These are phyloP conservation scores for Pyrenula massariospora DNA, from an alignment of 495 filamentous ascomycete species.

Conservation along the genomic window DNA sequence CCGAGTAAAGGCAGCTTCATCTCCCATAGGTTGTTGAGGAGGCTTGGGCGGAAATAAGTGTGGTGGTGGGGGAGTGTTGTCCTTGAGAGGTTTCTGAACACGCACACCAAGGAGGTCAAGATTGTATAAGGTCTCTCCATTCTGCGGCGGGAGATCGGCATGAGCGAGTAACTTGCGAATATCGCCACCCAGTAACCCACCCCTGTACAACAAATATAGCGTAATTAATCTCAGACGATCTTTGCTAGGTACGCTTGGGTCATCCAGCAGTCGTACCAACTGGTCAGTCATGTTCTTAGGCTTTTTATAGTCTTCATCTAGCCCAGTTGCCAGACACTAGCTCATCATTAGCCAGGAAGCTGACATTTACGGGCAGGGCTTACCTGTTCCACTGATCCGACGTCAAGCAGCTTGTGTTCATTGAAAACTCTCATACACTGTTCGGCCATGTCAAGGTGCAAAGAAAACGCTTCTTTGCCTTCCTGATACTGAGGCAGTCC, in stretches of 20 bases:
- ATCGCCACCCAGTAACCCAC: constrained; percentile 81
- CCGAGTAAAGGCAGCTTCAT: constrained; percentile 40
- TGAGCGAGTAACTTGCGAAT: constrained; percentile 76
- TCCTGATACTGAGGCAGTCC: constrained; percentile 89
- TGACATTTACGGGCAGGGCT: background rate
- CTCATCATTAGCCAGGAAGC: constrained; percentile 3
- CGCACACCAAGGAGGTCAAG: constrained; percentile 73
- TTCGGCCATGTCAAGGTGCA: constrained; percentile 96
- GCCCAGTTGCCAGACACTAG: constrained; percentile 77
- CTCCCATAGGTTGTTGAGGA: constrained; percentile 25
- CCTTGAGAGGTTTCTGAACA: constrained; percentile 62
- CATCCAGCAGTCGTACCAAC: constrained; percentile 77
- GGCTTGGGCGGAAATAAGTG: constrained; percentile 59
- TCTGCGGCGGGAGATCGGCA: constrained; percentile 59
- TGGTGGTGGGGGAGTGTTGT: constrained; percentile 48
- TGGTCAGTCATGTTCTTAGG: constrained; percentile 80
- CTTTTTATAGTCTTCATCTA: constrained; percentile 86
- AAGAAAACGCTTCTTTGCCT: constrained; percentile 87
- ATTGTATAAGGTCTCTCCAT: constrained; percentile 63
- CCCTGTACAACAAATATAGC: constrained; percentile 75
- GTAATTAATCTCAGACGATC: constrained; percentile 79
- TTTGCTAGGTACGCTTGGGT: constrained; percentile 49
- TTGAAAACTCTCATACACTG: constrained; percentile 93
- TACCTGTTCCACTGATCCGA: constrained; percentile 74
- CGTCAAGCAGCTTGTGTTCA: constrained; percentile 67